Percentiles rank a stretch among this genome's conserved stretches.
These are phyloP conservation scores for Tympanopsis confertula DNA, from an alignment of 2,329 filamentous ascomycete genomes.

Conservation along the genomic window DNA sequence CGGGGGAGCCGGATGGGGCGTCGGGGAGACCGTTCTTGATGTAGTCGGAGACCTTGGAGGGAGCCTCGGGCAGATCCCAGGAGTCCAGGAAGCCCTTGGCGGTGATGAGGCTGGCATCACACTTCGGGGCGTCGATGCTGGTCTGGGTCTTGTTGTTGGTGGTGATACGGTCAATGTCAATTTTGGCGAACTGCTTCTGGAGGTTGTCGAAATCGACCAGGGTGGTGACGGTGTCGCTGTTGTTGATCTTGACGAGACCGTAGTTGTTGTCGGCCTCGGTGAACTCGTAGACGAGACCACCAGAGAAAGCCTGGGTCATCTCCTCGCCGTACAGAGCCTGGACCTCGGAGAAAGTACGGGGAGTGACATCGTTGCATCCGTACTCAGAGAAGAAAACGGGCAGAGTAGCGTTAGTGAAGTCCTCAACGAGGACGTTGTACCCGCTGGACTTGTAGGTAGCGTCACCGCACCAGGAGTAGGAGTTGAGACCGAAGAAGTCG, in stretches of 20 bases:
- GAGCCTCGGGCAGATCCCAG: constrained; percentile 45
- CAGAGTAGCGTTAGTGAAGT: constrained; percentile 37
- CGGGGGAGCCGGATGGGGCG: constrained; percentile 33
- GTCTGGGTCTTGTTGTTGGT: constrained; percentile 38
- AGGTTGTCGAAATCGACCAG: constrained; percentile 42
- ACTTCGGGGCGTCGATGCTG: constrained; percentile 35
- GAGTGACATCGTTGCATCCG: constrained; percentile 39
- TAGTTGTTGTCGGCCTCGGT: constrained; percentile 32
- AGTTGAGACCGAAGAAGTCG: constrained; percentile 46
- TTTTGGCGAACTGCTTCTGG: constrained; percentile 42
- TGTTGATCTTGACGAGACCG: constrained; percentile 30
- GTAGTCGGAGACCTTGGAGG: constrained; percentile 41
- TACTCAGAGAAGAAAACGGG: constrained; percentile 47
- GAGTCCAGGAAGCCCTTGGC: constrained; percentile 39
- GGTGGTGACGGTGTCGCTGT: constrained; percentile 29
- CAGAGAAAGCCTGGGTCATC: constrained; percentile 38
- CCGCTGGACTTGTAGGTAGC: constrained; percentile 35
- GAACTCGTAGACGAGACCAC: constrained; percentile 47
- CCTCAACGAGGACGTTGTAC: constrained; percentile 35
- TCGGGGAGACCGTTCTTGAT: constrained; percentile 48
- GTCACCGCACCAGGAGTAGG: constrained; percentile 42
- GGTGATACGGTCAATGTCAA: constrained; percentile 44
- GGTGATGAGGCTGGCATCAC: constrained; percentile 37
- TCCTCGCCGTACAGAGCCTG: constrained; percentile 38
- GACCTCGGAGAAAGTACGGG: constrained; percentile 43